A percentile compares a stretch with the other conserved stretches of the same genome.
These are phyloP conservation scores for Brettanomyces custersianus DNA, from an alignment of 805 yeast species.

Conservation along the genomic window DNA sequence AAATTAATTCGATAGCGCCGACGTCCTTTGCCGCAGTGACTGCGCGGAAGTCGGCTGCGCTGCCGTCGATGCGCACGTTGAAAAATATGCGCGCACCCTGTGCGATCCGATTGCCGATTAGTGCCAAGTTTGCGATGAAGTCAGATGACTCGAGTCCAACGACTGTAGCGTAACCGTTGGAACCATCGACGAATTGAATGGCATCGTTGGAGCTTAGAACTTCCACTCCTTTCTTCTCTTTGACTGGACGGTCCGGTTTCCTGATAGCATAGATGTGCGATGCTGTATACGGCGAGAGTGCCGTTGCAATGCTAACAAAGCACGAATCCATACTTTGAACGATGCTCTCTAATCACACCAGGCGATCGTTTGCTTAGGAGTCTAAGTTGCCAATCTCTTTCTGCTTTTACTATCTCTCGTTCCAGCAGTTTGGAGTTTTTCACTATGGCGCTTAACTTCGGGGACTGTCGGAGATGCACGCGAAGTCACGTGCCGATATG, in stretches of 20 bases:
- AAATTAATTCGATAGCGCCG: conserved; percentile 54
- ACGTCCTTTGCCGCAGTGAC: conserved; percentile 70
- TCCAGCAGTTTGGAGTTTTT: too few relatives aligned
- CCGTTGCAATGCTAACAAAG: background rate
- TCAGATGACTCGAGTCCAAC: conserved; percentile 45
- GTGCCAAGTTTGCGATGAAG: conserved; percentile 53
- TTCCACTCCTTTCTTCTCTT: conserved; percentile 7
- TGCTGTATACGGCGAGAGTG: background rate
- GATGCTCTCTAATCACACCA: too few relatives aligned
- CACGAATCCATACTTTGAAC: background rate
- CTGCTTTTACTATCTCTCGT: too few relatives aligned
- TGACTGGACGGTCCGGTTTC: conserved; percentile 1
- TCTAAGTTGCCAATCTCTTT: too few relatives aligned
- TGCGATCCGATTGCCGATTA: conserved; percentile 27
- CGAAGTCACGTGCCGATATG: too few relatives aligned
- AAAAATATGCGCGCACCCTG: conserved; percentile 36
- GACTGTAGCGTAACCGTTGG: conserved; percentile 28
- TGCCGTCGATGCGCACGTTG: conserved; percentile 39
- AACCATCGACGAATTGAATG: conserved; percentile 30
- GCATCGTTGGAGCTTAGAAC: conserved; percentile 40
- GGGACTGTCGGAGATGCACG: too few relatives aligned
- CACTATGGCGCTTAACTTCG: too few relatives aligned
- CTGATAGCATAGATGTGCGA: conserved; percentile 8
- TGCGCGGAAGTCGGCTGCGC: conserved; percentile 55
- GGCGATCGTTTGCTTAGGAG: too few relatives aligned